Conservation (phyloP, 257 asterid genomes). For the Linaria vulgaris region DNA sequence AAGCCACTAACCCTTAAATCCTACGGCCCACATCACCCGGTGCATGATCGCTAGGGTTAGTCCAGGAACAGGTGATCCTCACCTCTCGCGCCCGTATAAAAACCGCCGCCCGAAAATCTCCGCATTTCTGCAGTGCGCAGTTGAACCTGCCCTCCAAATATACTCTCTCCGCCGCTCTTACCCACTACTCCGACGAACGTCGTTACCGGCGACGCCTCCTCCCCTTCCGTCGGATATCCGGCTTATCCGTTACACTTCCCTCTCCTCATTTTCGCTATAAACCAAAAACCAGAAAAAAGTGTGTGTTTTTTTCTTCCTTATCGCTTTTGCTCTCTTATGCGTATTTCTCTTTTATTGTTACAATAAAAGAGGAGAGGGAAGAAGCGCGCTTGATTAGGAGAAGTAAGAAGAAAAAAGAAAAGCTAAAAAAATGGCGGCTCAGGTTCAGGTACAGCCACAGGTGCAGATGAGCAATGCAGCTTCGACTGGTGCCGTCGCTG, state of each 20-base stretch:
- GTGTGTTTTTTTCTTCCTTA: constrained; percentile 31
- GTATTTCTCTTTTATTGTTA: constrained; percentile 25
- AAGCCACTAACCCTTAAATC: constrained; percentile 27
- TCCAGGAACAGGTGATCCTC: constrained; percentile 27
- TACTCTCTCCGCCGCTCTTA: not conserved
- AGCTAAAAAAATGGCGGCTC: constrained; percentile 60
- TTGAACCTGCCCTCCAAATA: constrained; percentile 28
- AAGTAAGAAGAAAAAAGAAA: constrained; percentile 34
- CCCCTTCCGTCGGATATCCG: constrained; percentile 40
- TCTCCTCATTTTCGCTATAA: constrained; percentile 49
- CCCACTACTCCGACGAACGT: constrained; percentile 53
- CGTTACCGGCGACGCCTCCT: constrained; percentile 41
- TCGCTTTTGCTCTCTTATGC: constrained; percentile 25
- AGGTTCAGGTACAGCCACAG: constrained; percentile 86
- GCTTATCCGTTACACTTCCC: constrained; percentile 46
- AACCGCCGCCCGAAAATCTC: constrained; percentile 7
- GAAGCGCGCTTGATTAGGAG: constrained; percentile 32
- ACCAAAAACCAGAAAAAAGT: constrained; percentile 35
- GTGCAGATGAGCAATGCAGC: constrained; percentile 46
- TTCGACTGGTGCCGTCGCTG: constrained; percentile 38
- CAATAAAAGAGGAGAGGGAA: constrained; percentile 95
- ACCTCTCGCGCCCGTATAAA: constrained; percentile 14
- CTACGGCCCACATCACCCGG: constrained; percentile 27
- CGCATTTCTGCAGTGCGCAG: constrained; percentile 28
- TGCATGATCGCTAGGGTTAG: constrained; percentile 30